phyloP scores from a whole-genome alignment of 2,329 filamentous ascomycete species.

The Sporothrix humicola region DNA sequence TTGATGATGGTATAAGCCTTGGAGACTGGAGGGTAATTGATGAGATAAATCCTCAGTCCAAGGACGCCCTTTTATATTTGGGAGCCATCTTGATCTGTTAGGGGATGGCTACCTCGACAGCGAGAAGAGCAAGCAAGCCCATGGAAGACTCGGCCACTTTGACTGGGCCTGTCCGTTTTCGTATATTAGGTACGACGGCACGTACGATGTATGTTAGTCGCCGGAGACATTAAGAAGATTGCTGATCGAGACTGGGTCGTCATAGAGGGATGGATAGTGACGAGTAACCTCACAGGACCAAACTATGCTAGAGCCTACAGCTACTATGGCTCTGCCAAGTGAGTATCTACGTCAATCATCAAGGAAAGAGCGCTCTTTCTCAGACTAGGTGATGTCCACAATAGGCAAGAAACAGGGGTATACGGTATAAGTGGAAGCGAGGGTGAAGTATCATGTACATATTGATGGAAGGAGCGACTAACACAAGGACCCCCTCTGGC shows the following conservation, averaged over 20 bases:
- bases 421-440: background rate
- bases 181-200: background rate
- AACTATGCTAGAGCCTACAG: background rate
- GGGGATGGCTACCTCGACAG: background rate
- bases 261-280: background rate
- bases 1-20: background rate
- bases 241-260: background rate
- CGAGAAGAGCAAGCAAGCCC: background rate
- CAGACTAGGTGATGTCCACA: background rate
- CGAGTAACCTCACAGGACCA: background rate
- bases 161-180: background rate
- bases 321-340: background rate
- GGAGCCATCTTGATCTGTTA: background rate
- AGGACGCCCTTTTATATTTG: background rate
- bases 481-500: background rate
- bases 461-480: background rate
- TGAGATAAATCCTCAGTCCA: background rate
- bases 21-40: background rate
- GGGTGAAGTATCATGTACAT: background rate
- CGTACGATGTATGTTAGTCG: no score
- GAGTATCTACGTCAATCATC: background rate
- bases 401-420: background rate
- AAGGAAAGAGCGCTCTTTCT: background rate
- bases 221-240: no score
- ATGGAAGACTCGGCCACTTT: no score